Conservation (phyloP, 345 rosid genomes). For the Gossypium sturtianum region DNA sequence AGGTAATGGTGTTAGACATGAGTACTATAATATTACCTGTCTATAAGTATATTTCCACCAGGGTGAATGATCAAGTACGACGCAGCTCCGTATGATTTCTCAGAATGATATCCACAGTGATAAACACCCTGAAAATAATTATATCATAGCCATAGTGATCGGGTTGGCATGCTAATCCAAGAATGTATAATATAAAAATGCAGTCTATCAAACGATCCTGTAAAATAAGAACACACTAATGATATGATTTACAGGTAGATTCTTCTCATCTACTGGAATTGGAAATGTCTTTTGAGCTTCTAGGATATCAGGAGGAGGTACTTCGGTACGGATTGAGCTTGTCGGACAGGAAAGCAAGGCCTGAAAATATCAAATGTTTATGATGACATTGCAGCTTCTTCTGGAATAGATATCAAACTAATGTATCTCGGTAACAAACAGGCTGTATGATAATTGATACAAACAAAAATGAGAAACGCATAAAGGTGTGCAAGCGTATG, state of each 20-base stretch:
- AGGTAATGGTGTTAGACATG: not conserved
- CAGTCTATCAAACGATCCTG: no score
- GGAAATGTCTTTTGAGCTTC: conserved; percentile 57
- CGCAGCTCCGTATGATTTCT: conserved; percentile 57
- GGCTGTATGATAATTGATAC: not conserved
- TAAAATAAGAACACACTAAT: not conserved
- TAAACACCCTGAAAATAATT: conserved; percentile 42
- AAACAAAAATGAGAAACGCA: not conserved
- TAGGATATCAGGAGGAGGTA: conserved; percentile 45
- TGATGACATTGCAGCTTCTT: not conserved
- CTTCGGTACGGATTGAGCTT: conserved; percentile 49
- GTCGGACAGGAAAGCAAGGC: conserved; percentile 64
- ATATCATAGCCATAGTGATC: not conserved
- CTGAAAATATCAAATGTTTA: conserved; percentile 20
- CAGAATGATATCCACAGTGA: conserved; percentile 69
- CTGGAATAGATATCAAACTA: not conserved
- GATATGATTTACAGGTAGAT: conserved; percentile 39
- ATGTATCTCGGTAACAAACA: not conserved
- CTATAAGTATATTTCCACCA: conserved; percentile 59
- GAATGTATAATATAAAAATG: not conserved
- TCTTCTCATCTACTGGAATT: conserved; percentile 40
- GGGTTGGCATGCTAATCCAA: not conserved
- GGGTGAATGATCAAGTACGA: conserved; percentile 48
- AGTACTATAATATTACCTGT: conserved; percentile 33
- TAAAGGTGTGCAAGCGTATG: not conserved